Base-by-base conservation (phyloP, 805 yeast genomes). In the Ogataea nonfermentans region DNA sequence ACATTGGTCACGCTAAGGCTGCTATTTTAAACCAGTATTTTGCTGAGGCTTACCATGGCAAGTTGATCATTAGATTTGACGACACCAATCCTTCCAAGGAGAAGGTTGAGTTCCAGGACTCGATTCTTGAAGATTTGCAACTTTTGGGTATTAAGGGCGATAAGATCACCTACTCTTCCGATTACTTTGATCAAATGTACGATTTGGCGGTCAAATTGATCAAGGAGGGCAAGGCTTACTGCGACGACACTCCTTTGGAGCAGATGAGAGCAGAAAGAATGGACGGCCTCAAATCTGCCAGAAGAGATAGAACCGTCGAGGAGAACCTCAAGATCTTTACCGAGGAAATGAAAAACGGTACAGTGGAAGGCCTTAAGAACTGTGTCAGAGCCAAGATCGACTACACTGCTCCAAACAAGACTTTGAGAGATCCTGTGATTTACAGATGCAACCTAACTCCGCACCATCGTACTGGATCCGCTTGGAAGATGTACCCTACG, bases 1-100 rank as follows among this genome's bases (percentile, higher is more conserved):
- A 93, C 68, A 93, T 93, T 68, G 99, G 99, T 53, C 99, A 93
- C 63, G 99, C 96, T 46, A 93, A 93, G 68, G 99, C 99, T 47
- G 99, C 99, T 40, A 74, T 93, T 43, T 76, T 93, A 62, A 93
- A 93, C 71, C 93, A 93, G 68, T 91, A 90, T 71, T 91, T 93
- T 70, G 99, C 99, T 34, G 82, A 87, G 55, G 84, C 79, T 60
- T 93, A 91, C 75, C 84, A 93, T 59, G 99, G 99, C 63, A 93
- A 93, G 68, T 78, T 93, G 63, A 89, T 93, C 59, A 83, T 93
- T 59, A 81, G 99, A 69, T 93, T 93, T 64, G 99, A 93, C 65
- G 99, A 93, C 63, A 93, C 99, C 43, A 93, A 93, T 65, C 99
- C 99, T 28, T 78, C 93, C 40, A 93, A 93, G 71, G 99, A 93